These are phyloP conservation scores for Pichia sp. DNA, from an alignment of 1,139 yeast genomes.

Conservation along the genomic window DNA sequence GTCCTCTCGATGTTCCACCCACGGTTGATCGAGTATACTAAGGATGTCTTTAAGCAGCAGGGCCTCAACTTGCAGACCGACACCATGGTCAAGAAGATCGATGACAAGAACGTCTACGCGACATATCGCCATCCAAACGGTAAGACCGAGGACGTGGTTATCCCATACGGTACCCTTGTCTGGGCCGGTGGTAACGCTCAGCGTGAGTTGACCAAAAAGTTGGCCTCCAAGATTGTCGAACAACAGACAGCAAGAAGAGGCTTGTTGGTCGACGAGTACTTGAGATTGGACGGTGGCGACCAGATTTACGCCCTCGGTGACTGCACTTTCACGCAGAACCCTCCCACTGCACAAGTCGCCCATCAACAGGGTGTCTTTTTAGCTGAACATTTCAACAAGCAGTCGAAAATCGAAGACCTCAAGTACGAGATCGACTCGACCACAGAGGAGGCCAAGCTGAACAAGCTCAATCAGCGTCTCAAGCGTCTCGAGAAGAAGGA, in stretches of 20 bases:
- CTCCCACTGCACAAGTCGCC: slow-evolving; percentile 65
- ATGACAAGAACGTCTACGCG: slow-evolving; percentile 45
- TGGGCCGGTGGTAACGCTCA: slow-evolving; percentile 68
- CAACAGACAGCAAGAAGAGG: slow-evolving; percentile 61
- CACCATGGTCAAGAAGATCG: slow-evolving; percentile 56
- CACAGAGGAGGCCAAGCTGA: slow-evolving; percentile 17
- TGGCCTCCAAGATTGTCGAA: slow-evolving; percentile 48
- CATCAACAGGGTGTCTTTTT: slow-evolving; percentile 56
- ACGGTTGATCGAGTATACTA: slow-evolving; percentile 55
- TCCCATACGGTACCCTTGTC: slow-evolving; percentile 57
- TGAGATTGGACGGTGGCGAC: slow-evolving; percentile 50
- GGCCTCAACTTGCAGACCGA: slow-evolving; percentile 49
- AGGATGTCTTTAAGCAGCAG: slow-evolving; percentile 50
- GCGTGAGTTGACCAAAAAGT: slow-evolving; percentile 44
- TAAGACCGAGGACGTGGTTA: slow-evolving; percentile 36
- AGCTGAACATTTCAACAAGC: slow-evolving; percentile 46
- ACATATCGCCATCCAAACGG: slow-evolving; percentile 44
- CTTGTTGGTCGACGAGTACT: slow-evolving; percentile 47
- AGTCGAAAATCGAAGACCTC: slow-evolving; percentile 47
- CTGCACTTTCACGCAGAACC: slow-evolving; percentile 56
- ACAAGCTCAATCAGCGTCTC: slow-evolving; percentile 24
- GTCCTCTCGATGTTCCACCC: slow-evolving; percentile 54
- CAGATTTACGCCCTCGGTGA: slow-evolving; percentile 56
- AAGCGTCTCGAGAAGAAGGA: slow-evolving; percentile 29
- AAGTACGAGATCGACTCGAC: slow-evolving; percentile 29